phyloP scores from a whole-genome alignment of 23 red algal species.

The Gracilaria vermiculophylla region DNA sequence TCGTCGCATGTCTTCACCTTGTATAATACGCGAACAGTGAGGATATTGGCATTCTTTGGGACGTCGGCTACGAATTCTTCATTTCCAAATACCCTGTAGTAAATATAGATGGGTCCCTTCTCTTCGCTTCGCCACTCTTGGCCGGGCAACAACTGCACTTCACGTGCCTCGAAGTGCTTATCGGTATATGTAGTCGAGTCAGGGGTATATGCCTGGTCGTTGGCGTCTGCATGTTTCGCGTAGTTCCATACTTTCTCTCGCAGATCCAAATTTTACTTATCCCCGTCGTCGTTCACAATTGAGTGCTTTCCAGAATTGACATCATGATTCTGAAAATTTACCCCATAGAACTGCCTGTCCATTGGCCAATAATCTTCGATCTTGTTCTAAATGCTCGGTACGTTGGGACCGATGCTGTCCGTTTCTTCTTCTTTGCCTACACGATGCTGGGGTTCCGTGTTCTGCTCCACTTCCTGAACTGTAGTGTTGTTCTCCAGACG shows the following conservation, averaged over 20 bases:
- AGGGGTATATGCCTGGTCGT: too few relatives aligned
- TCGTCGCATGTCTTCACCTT: conserved; percentile 48
- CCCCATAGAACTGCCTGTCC: background rate
- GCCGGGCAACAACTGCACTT: background rate
- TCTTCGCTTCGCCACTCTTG: conserved; percentile 11
- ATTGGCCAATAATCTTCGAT: background rate
- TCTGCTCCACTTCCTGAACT: background rate
- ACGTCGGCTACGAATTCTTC: background rate
- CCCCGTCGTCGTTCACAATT: conserved; percentile 1
- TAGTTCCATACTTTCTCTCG: background rate
- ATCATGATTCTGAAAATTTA: too few relatives aligned
- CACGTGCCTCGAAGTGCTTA: background rate
- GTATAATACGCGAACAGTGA: conserved; percentile 10
- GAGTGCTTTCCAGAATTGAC: background rate
- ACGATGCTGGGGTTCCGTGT: too few relatives aligned
- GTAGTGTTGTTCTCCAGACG: background rate
- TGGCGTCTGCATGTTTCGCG: too few relatives aligned
- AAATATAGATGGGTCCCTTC: background rate
- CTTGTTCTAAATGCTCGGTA: background rate
- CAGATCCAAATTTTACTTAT: background rate
- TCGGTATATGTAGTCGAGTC: background rate
- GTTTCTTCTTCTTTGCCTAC: too few relatives aligned
- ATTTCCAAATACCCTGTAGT: background rate
- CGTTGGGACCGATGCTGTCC: background rate
- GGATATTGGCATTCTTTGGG: background rate